Conservation (phyloP, 495 filamentous ascomycete species). For the Parathielavia hyrcaniae region DNA sequence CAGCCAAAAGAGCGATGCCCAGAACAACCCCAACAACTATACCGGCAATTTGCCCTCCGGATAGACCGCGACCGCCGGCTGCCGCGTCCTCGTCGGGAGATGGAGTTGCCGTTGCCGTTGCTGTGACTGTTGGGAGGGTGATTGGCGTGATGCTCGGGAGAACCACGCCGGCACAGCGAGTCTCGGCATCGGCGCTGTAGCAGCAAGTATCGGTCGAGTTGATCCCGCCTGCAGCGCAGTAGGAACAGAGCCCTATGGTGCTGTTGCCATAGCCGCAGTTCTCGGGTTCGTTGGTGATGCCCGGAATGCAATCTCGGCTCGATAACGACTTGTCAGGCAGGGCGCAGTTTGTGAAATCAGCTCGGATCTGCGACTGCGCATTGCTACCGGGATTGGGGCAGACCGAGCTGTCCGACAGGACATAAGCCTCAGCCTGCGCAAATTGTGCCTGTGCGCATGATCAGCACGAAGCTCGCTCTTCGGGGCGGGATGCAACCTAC, state of each 20-base stretch:
- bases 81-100: slow-evolving; percentile 38
- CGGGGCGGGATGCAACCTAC: slow-evolving; percentile 39
- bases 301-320: slow-evolving; percentile 65
- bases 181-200: slow-evolving; percentile 65
- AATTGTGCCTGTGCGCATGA: slow-evolving; percentile 56
- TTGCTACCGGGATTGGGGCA: slow-evolving; percentile 59
- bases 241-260: slow-evolving; percentile 76
- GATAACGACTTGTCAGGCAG: slow-evolving; percentile 69
- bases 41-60: slow-evolving; percentile 81
- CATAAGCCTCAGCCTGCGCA: slow-evolving; percentile 80
- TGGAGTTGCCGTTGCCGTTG: slow-evolving; percentile 38
- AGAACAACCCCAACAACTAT: slow-evolving; percentile 77
- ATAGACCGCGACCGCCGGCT: slow-evolving; percentile 51
- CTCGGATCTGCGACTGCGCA: slow-evolving; percentile 71
- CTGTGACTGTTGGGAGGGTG: slow-evolving; percentile 44
- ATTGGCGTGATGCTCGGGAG: slow-evolving; percentile 70
- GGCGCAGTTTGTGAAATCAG: slow-evolving; percentile 88
- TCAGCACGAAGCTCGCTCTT: slow-evolving; percentile 25
- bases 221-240: slow-evolving; percentile 71
- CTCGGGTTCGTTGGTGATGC: slow-evolving; percentile 69
- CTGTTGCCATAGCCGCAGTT: slow-evolving; percentile 86
- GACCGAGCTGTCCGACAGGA: slow-evolving; percentile 64
- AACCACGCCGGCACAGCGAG: slow-evolving; percentile 62
- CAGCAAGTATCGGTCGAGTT: slow-evolving; percentile 97
- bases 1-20: slow-evolving; percentile 53